Conservation (phyloP, 208 protist species). For the Crithidia mellificae region DNA sequence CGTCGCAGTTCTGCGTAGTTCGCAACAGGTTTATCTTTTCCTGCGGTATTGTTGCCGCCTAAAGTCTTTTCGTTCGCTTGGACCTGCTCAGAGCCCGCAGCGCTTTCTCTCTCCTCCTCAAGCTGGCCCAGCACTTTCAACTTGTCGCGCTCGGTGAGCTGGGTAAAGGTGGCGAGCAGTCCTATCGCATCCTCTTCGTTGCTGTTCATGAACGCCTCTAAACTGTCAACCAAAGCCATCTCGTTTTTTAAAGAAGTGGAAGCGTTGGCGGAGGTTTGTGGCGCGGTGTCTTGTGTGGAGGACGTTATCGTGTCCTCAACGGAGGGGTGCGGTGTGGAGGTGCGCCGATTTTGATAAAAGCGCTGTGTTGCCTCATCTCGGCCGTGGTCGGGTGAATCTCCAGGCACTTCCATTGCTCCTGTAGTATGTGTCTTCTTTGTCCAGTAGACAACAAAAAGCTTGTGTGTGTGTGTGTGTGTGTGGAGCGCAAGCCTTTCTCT, state of each 20-base stretch:
- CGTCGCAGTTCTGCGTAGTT: conserved; percentile 4
- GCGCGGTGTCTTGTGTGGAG: no score
- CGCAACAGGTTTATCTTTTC: not conserved
- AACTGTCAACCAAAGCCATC: not conserved
- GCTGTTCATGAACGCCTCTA: conserved; percentile 36
- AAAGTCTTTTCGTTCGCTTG: not conserved
- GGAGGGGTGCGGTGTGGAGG: not conserved
- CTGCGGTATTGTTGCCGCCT: not conserved
- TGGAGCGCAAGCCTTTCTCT: no score
- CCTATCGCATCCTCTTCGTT: conserved; percentile 28
- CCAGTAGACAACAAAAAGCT: no score
- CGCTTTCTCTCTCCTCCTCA: not conserved
- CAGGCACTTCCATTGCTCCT: not conserved
- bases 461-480: no score
- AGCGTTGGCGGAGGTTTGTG: not conserved
- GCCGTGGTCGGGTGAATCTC: not conserved
- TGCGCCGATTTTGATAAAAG: not conserved
- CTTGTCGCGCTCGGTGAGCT: conserved; percentile 21
- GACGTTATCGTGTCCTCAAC: no score
- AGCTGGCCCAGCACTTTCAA: conserved; percentile 13
- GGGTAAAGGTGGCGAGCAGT: conserved; percentile 29
- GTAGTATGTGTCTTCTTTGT: not conserved
- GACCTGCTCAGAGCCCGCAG: not conserved
- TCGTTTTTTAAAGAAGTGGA: not conserved
- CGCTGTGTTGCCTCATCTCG: not conserved